Base-by-base conservation (phyloP, 2,329 filamentous ascomycete species). In the Calonectria crousiana region DNA sequence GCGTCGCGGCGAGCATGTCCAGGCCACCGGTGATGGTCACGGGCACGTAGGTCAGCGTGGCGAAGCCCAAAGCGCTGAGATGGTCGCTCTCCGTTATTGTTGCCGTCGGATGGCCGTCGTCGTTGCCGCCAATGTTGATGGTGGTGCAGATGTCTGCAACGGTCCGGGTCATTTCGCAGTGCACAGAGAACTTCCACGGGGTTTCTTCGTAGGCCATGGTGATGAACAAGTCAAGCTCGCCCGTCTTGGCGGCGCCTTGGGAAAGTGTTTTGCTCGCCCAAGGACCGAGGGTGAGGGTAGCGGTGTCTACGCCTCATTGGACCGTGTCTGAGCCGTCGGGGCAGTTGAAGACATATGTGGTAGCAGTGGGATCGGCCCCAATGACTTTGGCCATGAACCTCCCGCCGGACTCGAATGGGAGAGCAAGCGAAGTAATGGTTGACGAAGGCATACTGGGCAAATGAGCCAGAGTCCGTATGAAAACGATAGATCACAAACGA, bases 251-350 rank as follows among this genome's bases (percentile, higher is more conserved):
- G 2, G 69, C 71, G 9, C 69, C 69, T 1, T 67, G 49, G 1
- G 69, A 34, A 6, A 72, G 38, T 11, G 75, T 75, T 26, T 77
- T 68, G 58, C 71, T 74, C 4, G 75, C 71, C 74, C 74, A 77
- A 20, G 74, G 64, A 16, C 74, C 75, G 4, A 75, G 34, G 0
- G 67, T 71, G 49, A 74, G 1, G 26, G 66, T 44, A 14, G 67
- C 51, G 44, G 64, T 65, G 51, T 68, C 64, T 1, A 38, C 38
- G 53, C 69, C 69, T 60, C 74, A 76, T 6, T 52, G 34, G 8
- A 11, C 1, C 8, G 41, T 10, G 6, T 47, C 6, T 53, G 62
- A 18, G 2, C 28, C 66, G 2, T 64, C 32, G 38, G 66, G 47
- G 30, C 74, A 77, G 67, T 73, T 72, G 2, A 74, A 16, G 20